Evolutionary conservation across 2,329 filamentous ascomycete genomes (phyloP).

Genomic region (Diaporthe citri): DNA sequence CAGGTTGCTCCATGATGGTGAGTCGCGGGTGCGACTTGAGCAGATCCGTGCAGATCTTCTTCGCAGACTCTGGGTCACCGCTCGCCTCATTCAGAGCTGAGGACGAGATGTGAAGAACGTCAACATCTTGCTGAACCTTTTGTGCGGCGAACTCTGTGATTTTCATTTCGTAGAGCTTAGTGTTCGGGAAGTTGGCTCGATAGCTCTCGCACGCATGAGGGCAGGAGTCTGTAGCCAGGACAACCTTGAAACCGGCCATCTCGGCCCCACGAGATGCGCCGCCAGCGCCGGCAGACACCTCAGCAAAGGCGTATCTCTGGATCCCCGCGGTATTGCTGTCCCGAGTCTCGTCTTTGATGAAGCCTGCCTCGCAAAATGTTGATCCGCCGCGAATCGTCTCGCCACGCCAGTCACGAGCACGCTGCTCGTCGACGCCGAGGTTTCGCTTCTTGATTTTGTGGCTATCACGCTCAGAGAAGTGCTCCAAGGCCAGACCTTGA

Average conservation of each 20-base stretch:
- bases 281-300: constrained; percentile 80
- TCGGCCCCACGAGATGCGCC: constrained; percentile 76
- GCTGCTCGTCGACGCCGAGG: constrained; percentile 45
- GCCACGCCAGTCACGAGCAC: constrained; percentile 55
- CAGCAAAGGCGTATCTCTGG: constrained; percentile 75
- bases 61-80: constrained; percentile 75
- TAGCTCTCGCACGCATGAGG: constrained; percentile 69
- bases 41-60: constrained; percentile 66
- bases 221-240: constrained; percentile 71
- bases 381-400: constrained; percentile 52
- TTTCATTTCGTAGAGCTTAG: constrained; percentile 59
- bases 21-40: constrained; percentile 73
- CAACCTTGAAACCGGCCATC: constrained; percentile 63
- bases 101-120: constrained; percentile 81
- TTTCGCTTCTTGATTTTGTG: constrained; percentile 43
- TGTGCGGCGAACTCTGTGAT: constrained; percentile 62
- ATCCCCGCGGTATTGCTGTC: constrained; percentile 15
- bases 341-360: neutral
- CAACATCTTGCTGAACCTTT: constrained; percentile 55
- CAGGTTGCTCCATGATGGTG: constrained; percentile 83
- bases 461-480: constrained; percentile 45
- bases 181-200: constrained; percentile 63
- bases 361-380: constrained; percentile 42
- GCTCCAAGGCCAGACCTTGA: constrained; percentile 52
- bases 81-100: constrained; percentile 73